Base-by-base conservation (phyloP, 2,329 filamentous ascomycete genomes). In the Botrytis sinoallii region DNA sequence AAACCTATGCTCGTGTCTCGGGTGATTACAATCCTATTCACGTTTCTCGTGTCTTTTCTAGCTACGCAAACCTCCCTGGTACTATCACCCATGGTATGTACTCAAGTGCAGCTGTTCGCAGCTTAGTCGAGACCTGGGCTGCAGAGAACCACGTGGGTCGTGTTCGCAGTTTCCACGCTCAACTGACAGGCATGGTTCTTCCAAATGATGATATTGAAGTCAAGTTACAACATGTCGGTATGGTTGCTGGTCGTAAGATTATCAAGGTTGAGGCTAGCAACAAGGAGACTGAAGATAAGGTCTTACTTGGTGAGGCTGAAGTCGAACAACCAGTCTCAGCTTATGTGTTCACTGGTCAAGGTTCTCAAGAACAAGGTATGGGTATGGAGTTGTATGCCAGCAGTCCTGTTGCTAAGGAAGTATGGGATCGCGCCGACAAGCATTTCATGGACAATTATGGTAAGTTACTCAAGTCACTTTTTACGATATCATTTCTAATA, bases 31-130 rank as follows among this genome's bases (percentile, higher is more conserved):
- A 99, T 84, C 96, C 96, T 38, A 99, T 99, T 76, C 96, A 99
- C 86, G 96, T 99, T 63, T 98, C 96, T 20, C 92, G 96, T 73
- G 94, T 98, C 72, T 99, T 99, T 85, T 93, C 96, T 46, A 94
- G 90, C 84, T 99, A 98, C 80, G 97, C 96, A 82, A 96, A 95
- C 82, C 88, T 99, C 25, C 95, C 95, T 1, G 97, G 96, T 68
- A 99, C 96, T 63, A 99, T 99, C 81, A 99, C 96, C 1, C 96
- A 99, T 82, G 96, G 96, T 82, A 99, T 99, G 96, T 99, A 98
- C 87, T 97, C 95, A 2, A 98, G 95, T 83, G 96, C 96, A 77
- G 93, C 96, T 55, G 96, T 99, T 42, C 92, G 97, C 80, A 97
- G 94, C 82, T 86, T 99, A 71, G 95, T 99, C 10, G 96, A 99